Conservation (phyloP, 192 early-diverging fungal genomes). For the Dissophora globulifera region DNA sequence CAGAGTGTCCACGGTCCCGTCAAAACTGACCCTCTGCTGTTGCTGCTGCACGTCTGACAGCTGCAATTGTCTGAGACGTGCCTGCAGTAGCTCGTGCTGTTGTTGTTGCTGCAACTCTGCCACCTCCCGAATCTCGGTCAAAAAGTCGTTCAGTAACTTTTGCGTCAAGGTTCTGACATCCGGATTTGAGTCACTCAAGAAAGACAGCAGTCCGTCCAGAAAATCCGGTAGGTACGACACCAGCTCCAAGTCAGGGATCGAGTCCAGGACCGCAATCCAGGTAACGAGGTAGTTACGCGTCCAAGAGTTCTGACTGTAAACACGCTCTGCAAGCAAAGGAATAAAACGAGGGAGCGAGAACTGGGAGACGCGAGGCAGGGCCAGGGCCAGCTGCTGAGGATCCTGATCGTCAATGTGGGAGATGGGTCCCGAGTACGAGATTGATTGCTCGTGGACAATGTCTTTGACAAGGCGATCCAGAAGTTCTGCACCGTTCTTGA, state of each 20-base stretch:
- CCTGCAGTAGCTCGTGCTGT: constrained; percentile 48
- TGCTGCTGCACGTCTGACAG: constrained; percentile 10
- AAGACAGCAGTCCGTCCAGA: constrained; percentile 90
- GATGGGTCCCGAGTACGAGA: constrained; percentile 67
- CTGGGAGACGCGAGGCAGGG: constrained; percentile 70
- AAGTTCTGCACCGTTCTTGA: constrained; percentile 95
- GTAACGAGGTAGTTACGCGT: constrained; percentile 94
- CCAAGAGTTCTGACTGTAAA: constrained; percentile 89
- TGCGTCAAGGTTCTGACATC: constrained; percentile 89
- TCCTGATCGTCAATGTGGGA: constrained; percentile 46
- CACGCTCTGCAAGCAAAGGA: constrained; percentile 91
- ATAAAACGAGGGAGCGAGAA: constrained; percentile 96
- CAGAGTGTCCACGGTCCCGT: constrained; percentile 4
- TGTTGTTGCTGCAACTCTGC: constrained; percentile 69
- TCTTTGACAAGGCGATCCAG: constrained; percentile 96
- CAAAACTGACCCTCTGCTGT: neutral
- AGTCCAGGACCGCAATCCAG: constrained; percentile 93
- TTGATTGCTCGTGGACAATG: constrained; percentile 92
- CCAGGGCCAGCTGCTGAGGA: constrained; percentile 52
- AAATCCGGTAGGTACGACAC: constrained; percentile 93
- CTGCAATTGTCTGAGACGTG: constrained; percentile 34
- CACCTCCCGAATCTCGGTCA: constrained; percentile 87
- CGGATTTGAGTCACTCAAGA: constrained; percentile 88
- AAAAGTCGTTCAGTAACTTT: constrained; percentile 86
- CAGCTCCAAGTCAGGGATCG: constrained; percentile 94